Conservation (phyloP, 768 basidiomycete species). For the Lactarius trivialis region DNA sequence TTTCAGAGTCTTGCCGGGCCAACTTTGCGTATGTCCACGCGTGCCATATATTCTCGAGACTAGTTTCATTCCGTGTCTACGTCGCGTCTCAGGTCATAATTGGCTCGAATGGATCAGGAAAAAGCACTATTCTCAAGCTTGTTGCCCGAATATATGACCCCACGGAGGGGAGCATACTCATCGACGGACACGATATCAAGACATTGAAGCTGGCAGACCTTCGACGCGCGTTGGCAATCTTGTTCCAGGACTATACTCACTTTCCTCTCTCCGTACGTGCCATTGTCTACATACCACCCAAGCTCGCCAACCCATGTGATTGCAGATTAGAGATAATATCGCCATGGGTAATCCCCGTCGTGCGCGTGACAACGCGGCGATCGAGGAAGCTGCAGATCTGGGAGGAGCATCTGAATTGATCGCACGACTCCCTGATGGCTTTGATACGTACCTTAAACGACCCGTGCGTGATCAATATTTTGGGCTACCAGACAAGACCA, state of each 20-base stretch:
- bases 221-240: constrained; percentile 56
- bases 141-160: constrained; percentile 66
- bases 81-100: constrained; percentile 52
- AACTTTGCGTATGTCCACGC: constrained; percentile 55
- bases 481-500: constrained; percentile 55
- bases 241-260: constrained; percentile 78
- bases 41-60: background rate
- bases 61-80: background rate
- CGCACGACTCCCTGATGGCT: constrained; percentile 55
- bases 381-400: constrained; percentile 57
- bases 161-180: constrained; percentile 56
- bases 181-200: constrained; percentile 58
- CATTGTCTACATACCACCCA: background rate
- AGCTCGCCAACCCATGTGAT: background rate
- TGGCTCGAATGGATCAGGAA: constrained; percentile 71
- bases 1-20: constrained; percentile 63
- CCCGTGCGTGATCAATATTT: constrained; percentile 64
- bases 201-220: constrained; percentile 55
- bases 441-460: constrained; percentile 65
- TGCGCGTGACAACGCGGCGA: constrained; percentile 45
- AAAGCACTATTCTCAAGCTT: constrained; percentile 75
- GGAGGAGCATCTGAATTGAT: constrained; percentile 67
- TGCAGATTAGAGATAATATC: constrained; percentile 72
- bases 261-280: constrained; percentile 66
- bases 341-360: constrained; percentile 60